A percentile compares a stretch with the other conserved stretches of the same genome.
These are phyloP conservation scores for Entophlyctis luteolus DNA, from an alignment of 192 early-diverging fungal genomes.

Conservation along the genomic window DNA sequence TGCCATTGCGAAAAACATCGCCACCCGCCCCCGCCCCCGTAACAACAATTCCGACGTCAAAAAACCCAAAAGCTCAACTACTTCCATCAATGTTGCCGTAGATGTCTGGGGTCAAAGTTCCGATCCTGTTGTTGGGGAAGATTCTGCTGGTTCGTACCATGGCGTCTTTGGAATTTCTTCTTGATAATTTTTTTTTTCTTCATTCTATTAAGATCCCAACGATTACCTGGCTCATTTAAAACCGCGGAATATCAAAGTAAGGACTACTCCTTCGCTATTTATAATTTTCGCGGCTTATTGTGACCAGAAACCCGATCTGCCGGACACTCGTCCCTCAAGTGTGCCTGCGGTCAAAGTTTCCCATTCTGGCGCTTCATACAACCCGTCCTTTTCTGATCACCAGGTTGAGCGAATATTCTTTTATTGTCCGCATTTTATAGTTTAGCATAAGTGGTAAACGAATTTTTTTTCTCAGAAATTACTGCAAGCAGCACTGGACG, in stretches of 20 bases:
- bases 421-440: neutral
- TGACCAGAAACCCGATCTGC: slow-evolving; percentile 42
- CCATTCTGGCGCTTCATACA: slow-evolving; percentile 88
- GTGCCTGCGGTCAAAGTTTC: slow-evolving; percentile 69
- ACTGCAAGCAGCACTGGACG: slow-evolving; percentile 42
- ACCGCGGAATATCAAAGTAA: slow-evolving; percentile 42
- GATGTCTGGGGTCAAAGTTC: slow-evolving; percentile 60
- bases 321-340: slow-evolving; percentile 25
- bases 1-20: slow-evolving; percentile 44
- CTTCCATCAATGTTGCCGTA: slow-evolving; percentile 8
- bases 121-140: no score
- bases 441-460: neutral
- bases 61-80: slow-evolving; percentile 15
- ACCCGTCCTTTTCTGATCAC: slow-evolving; percentile 78
- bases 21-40: no score
- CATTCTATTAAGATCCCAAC: slow-evolving; percentile 27
- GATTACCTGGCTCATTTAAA: slow-evolving; percentile 47
- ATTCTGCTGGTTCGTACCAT: no score
- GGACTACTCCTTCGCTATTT: neutral
- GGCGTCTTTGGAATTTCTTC: no score
- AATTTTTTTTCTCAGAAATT: slow-evolving; percentile 14
- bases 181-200: slow-evolving; percentile 3
- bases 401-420: slow-evolving; percentile 36
- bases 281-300: neutral
- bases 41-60: no score